A percentile compares a stretch with the other conserved stretches of the same genome.
Evolutionary conservation across 805 yeast genomes (phyloP).

Genomic region (Hanseniaspora osmophila): DNA sequence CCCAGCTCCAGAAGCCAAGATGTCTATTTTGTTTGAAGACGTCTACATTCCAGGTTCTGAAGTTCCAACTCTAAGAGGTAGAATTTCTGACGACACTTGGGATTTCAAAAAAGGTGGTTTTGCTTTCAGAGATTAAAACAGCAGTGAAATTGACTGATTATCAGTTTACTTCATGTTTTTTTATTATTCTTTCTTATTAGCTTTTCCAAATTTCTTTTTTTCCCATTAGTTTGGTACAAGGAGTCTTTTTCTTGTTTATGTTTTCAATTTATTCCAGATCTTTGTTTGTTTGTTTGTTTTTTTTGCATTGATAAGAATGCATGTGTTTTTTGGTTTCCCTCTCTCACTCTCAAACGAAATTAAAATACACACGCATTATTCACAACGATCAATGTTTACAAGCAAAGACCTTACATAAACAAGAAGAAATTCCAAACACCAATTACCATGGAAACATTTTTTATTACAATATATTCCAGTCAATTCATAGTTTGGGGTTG

Average conservation of each 20-base stretch:
- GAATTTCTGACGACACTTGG: constrained; percentile 94
- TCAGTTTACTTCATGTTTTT: neutral
- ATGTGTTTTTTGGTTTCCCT: neutral
- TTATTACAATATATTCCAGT: neutral
- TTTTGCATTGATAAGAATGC: too few relatives aligned
- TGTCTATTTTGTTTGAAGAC: constrained; percentile 90
- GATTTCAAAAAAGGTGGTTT: constrained; percentile 42
- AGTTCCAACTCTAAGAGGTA: constrained; percentile 85
- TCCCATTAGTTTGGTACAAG: too few relatives aligned
- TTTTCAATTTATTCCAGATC: too few relatives aligned
- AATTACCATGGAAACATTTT: too few relatives aligned
- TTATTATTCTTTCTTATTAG: neutral
- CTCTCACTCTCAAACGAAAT: neutral
- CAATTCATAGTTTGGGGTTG: neutral
- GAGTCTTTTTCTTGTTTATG: too few relatives aligned
- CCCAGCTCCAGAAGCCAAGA: constrained; percentile 89
- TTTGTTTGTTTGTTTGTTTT: too few relatives aligned
- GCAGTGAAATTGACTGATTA: neutral
- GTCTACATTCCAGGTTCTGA: constrained; percentile 92
- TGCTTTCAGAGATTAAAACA: constrained; percentile 18
- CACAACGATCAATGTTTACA: too few relatives aligned
- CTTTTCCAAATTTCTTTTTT: neutral
- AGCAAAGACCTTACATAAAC: too few relatives aligned
- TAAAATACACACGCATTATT: neutral
- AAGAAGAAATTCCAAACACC: too few relatives aligned